Base-by-base conservation (phyloP, 768 basidiomycete genomes). In the Boletus patriciae region DNA sequence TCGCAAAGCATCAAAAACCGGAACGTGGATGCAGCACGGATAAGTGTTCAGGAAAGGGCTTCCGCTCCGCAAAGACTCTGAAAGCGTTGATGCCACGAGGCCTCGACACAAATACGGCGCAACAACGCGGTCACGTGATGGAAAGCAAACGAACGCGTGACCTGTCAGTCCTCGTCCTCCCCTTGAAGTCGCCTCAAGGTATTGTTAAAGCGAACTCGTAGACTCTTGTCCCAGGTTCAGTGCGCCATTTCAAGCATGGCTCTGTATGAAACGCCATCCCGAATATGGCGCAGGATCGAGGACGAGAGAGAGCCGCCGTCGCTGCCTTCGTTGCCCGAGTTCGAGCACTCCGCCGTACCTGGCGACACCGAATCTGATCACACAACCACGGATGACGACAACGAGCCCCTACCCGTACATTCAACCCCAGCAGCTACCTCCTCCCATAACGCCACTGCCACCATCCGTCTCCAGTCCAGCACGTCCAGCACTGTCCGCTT, bases 241-340 rank as follows among this genome's bases (percentile, higher is more conserved):
- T 48, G 16, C 11, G 8, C 33, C 44, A 8, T 51, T 37, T 38
- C 27, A 31, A 40, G 27, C 74, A 78, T 84, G 65, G 77, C 77
- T 16, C 71, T 82, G 73, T 77, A 84, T 27, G 91, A 94, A 72
- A 94, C 91, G 16, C 91, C 91, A 0, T 93, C 92, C 25, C 79
- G 90, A 43, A 85, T 94, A 66, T 90, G 87, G 87, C 81, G 91
- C 29, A 82, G 92, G 45, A 92, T 94, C 49, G 84, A 93, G 70
- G 87, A 91, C 62, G 83, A 84, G 57, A 72, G 77, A 60, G 89
- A 91, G 60, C 87, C 92, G 78, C 88, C 92, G 11, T 93, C 91
- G 31, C 76, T 94, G 3, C 91, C 91, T 3, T 90, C 89, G 4
- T 71, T 92, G 13, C 88, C 90, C 8, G 77, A 66, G 2, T 86